Base-by-base conservation (phyloP, 306 rosid species). In the Acacia confusa region DNA sequence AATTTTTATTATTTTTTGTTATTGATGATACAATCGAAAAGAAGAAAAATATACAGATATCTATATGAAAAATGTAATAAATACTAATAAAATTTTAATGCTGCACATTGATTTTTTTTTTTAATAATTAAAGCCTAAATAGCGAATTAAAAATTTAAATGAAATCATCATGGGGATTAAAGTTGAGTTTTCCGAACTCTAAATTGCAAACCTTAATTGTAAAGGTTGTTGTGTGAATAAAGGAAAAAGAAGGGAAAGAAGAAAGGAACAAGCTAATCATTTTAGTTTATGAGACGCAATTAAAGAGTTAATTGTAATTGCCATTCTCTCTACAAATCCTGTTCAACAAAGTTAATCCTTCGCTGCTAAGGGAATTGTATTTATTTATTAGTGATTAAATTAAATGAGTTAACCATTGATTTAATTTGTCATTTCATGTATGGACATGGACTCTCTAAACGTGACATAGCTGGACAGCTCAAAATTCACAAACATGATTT, bases 371-470 rank as follows among this genome's bases (percentile, higher is more conserved):
- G 64, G 30, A 75, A 68, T 24, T 60, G 19, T 11, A 69, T 20
- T 52, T 60, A 65, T 43, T 43, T 41, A 44, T 70, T 68, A 34
- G 55, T 45, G 66, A 11, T 5, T 36, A 83, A 2, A 11, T 28
- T 28, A 79, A 84, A 70, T 73, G 15, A 3, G 50, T 7, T 89
- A 65, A 20, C 25, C 24, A 52, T 52, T 52, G 20, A 5, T 20
- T 47, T 52, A n/a, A 79, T 82, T 84, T 85, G 89, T 87, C 85
- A 82, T 83, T 82, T 84, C 82, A 75, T 82, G 88, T 85, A 84
- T 78, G 81, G 87, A 86, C 86, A 53, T 75, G 84, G 81, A 43
- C 86, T 87, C 79, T 76, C 82, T 75, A 72, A 70, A 71, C 83
- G 87, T 84, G 91, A 84, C 90, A 72, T 57, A 9, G 64, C 64